Evolutionary conservation across 345 rosid species (phyloP), one percentile per base, ranked within the genome.

Genomic region (Sonneratia caseolaris): DNA sequence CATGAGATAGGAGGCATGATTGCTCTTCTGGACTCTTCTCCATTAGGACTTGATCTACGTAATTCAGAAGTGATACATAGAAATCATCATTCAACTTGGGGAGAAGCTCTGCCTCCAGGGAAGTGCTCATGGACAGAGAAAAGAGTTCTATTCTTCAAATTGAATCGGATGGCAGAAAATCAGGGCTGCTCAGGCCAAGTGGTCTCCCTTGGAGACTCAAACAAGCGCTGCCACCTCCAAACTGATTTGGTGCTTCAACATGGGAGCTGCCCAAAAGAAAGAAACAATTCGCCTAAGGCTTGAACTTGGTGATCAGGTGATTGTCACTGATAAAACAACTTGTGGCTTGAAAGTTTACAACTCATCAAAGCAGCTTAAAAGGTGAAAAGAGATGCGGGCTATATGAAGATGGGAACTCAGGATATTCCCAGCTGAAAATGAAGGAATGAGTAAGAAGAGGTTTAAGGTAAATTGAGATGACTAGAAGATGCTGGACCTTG

Each of bases 11-110:
- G 62, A 27, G 32, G 32, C 61, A 71, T 40, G 55, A 72, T n/a
- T 40, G 55, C 22, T 70, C 70, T 49, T 78, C 80, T 36, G 74
- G 35, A 70, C 78, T 74, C 57, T 76, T 80, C 27, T 78, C 82
- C 80, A 81, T 76, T 0, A 81, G 76, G 72, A 74, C 71, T 49
- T 79, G 75, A 66, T 51, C 79, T 42, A 81, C 69, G 80, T 71
- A 81, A 70, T 81, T 74, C 38, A 81, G 78, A 67, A 72, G 55
- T 7, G 66, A 67, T 49, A 71, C 47, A 4, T 64, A 76, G 37
- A 53, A 70, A 43, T 76, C 77, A 66, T 36, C 69, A 37, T 24
- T 69, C 3, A 67, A 74, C 56, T 48, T 56, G 56, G 76, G 56
- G 22, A 71, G 3, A 59, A 22, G 32, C 64, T 59, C 64, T 0